Base-by-base conservation (phyloP, 345 rosid genomes). In the Syzygium grande region DNA sequence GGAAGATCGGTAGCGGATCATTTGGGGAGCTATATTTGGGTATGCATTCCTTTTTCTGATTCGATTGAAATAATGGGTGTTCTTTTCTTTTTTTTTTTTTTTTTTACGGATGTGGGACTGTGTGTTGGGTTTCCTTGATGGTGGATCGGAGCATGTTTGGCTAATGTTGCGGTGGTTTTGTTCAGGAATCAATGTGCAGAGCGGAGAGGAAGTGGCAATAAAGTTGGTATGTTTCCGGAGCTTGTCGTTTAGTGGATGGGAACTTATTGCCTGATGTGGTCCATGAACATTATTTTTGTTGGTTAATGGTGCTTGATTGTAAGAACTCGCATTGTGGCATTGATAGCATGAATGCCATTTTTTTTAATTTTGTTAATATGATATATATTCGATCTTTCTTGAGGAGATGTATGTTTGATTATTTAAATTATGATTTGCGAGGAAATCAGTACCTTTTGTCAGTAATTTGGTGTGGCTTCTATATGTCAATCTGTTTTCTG, bases 1-100 rank as follows among this genome's bases (percentile, higher is more conserved):
- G 99, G 84, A 97, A 97, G 96, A 97, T 97, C 90, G 99, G 99
- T 84, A 96, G 99, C 90, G 99, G 99, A 91, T 96, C 98, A 9
- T 96, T 97, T 85, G 99, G 99, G 61, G 99, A 97, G 88, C 94
- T 97, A 19, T 96, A 92, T 92, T 89, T 96, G 88, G 99, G 99
- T 97, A 92, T 77, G 86, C 59, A 22, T 78, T 51, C 55, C 7
- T 65, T 88, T 65, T 88, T 51, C 73, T 51, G 61, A 23, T 49
- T 78, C 87, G 11, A 21, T 87, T n/a, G 58, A 73, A 38, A 73
- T 49, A 73, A 19, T 38, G 83, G 83, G 5, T 73, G 80, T 73
- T 73, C 49, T 73, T 38, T 52, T 43, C 68, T 87, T 41, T 89
- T 53, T 86, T 83, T 53, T 43, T 78, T 59, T 85, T 43, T 38